Evolutionary conservation across 1,284 basidiomycete genomes (phyloP).

Genomic region (Xerocomus tenax): DNA sequence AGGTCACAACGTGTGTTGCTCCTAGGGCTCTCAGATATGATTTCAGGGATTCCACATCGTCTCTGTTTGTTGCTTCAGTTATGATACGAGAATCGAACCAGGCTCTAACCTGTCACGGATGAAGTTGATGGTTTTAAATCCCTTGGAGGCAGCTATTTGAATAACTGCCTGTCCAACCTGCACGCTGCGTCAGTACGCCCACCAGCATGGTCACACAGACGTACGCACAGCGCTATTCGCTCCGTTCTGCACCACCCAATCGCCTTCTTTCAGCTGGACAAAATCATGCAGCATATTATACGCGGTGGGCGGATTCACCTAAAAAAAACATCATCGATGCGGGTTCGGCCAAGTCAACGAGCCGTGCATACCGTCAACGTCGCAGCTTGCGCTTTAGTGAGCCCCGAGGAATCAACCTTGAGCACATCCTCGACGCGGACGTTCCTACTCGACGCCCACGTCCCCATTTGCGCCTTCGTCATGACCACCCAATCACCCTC

Average conservation of each 20-base stretch:
- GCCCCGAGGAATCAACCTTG: conserved; percentile 43
- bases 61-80: conserved; percentile 31
- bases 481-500: conserved; percentile 71
- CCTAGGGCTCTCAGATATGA: conserved; percentile 50
- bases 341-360: neutral
- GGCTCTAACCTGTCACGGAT: conserved; percentile 54
- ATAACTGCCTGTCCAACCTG: conserved; percentile 75
- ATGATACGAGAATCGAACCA: neutral
- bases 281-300: conserved; percentile 73
- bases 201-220: neutral
- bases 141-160: conserved; percentile 63
- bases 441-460: conserved; percentile 64
- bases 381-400: conserved; percentile 60
- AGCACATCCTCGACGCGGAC: conserved; percentile 50
- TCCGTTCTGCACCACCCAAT: conserved; percentile 78
- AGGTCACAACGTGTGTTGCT: conserved; percentile 66
- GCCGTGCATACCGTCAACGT: conserved; percentile 51
- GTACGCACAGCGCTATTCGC: conserved; percentile 67
- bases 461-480: conserved; percentile 60
- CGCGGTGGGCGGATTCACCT: conserved; percentile 80
- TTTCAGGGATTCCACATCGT: conserved; percentile 46
- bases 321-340: neutral
- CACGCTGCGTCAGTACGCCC: conserved; percentile 3
- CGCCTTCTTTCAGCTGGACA: conserved; percentile 50
- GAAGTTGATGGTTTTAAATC: conserved; percentile 69